These are phyloP conservation scores for Solanum chmielewskii DNA, from an alignment of 257 asterid genomes.

Conservation along the genomic window DNA sequence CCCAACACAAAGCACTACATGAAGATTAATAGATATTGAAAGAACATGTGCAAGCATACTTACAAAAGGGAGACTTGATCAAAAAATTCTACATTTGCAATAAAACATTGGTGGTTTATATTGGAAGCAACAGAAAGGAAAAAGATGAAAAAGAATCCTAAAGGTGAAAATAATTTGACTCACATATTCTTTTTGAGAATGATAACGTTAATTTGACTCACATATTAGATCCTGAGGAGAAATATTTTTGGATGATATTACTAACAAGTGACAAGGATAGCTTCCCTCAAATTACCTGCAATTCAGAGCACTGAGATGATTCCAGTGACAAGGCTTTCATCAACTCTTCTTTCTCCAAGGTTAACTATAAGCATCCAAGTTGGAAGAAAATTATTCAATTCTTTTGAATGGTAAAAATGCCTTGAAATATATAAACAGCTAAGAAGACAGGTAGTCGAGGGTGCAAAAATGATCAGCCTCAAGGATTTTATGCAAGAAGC, in stretches of 20 bases:
- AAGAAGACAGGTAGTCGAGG: neutral
- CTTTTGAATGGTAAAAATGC: neutral
- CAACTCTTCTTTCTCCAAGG: conserved; percentile 83
- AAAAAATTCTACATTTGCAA: neutral
- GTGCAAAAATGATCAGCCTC: neutral
- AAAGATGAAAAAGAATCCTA: neutral
- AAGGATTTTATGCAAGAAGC: neutral
- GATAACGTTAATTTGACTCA: neutral
- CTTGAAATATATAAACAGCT: neutral
- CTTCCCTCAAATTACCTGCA: conserved; percentile 41
- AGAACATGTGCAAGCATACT: neutral
- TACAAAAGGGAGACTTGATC: neutral
- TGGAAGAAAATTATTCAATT: neutral
- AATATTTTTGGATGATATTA: neutral
- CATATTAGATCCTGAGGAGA: neutral
- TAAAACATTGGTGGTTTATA: neutral
- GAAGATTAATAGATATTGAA: neutral
- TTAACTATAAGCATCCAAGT: conserved; percentile 38
- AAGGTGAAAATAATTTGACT: neutral
- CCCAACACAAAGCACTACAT: neutral
- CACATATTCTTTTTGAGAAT: neutral
- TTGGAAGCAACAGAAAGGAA: neutral
- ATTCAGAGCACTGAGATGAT: conserved; percentile 61
- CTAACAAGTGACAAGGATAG: neutral
- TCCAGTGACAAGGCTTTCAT: conserved; percentile 64